Conservation (phyloP, 2,329 filamentous ascomycete genomes). For the Beauveria rudraprayagi region DNA sequence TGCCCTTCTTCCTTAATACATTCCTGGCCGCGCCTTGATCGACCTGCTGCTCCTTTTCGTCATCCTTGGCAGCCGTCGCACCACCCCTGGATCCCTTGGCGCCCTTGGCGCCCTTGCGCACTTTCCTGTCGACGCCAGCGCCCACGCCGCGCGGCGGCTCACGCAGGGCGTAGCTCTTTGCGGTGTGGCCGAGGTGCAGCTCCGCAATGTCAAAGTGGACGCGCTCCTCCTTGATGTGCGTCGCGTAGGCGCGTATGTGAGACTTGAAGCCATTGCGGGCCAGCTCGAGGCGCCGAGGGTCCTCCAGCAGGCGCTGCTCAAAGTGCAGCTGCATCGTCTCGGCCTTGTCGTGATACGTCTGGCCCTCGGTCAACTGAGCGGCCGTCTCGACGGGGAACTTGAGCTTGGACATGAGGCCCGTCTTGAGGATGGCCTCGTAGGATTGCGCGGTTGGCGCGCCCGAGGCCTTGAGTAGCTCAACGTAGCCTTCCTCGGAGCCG, state of each 20-base stretch:
- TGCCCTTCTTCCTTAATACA: slow-evolving; percentile 51
- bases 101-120: slow-evolving; percentile 18
- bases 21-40: slow-evolving; percentile 28
- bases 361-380: slow-evolving; percentile 31
- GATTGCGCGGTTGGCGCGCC: slow-evolving; percentile 41
- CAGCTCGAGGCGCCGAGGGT: slow-evolving; percentile 65
- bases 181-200: slow-evolving; percentile 84
- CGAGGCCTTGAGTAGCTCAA: slow-evolving; percentile 56
- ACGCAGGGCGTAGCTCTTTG: slow-evolving; percentile 85
- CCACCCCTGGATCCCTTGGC: background rate
- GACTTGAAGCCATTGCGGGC: slow-evolving; percentile 83
- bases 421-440: slow-evolving; percentile 52
- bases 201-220: slow-evolving; percentile 85
- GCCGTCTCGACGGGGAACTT: slow-evolving; percentile 66
- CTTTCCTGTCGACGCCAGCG: slow-evolving; percentile 41
- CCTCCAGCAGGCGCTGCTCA: slow-evolving; percentile 51
- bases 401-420: slow-evolving; percentile 54
- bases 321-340: slow-evolving; percentile 52
- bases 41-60: slow-evolving; percentile 30
- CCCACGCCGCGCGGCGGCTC: slow-evolving; percentile 83
- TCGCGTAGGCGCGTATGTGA: slow-evolving; percentile 90
- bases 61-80: slow-evolving; percentile 26
- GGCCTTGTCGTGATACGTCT: slow-evolving; percentile 41
- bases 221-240: slow-evolving; percentile 79
- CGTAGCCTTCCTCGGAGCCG: slow-evolving; percentile 86